Evolutionary conservation across 2,329 filamentous ascomycete genomes (phyloP).

Genomic region (Rhytidhysteron rufulum): DNA sequence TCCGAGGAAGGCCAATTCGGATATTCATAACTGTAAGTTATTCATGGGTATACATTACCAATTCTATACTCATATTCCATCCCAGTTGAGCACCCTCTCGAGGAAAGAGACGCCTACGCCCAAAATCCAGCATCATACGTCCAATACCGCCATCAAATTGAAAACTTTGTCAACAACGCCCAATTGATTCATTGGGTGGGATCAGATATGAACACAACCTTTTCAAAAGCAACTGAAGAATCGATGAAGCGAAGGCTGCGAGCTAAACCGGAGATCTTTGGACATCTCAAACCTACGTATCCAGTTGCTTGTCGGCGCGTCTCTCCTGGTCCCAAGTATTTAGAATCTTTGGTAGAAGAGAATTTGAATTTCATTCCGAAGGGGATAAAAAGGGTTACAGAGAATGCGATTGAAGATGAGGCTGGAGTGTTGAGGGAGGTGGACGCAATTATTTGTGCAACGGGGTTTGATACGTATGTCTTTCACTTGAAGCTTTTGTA

Average conservation of each 20-base stretch:
- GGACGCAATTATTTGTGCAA: conserved; percentile 44
- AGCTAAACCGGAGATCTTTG: not conserved
- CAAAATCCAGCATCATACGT: not conserved
- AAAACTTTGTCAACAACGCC: not conserved
- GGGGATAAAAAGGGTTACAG: conserved; percentile 32
- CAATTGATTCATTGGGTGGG: not conserved
- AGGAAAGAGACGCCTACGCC: not conserved
- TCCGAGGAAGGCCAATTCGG: not conserved
- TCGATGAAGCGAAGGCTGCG: conserved; percentile 38
- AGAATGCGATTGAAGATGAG: conserved; percentile 36
- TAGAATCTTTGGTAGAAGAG: conserved; percentile 43
- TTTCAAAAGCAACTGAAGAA: conserved; percentile 34
- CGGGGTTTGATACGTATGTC: conserved; percentile 43
- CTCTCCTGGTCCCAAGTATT: conserved; percentile 51
- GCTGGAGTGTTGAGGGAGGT: conserved; percentile 37
- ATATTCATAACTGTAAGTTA: not conserved
- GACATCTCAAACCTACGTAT: conserved; percentile 38
- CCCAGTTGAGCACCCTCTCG: not conserved
- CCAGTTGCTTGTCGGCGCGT: conserved; percentile 46
- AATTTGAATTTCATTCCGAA: conserved; percentile 39
- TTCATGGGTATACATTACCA: not conserved
- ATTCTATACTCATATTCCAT: not conserved
- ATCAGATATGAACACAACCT: not conserved
- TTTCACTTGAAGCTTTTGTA: too few relatives aligned
- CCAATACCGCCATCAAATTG: not conserved